Evolutionary conservation across 2,329 filamentous ascomycete genomes (phyloP).

Genomic region (Phaeosphaeria sp.): DNA sequence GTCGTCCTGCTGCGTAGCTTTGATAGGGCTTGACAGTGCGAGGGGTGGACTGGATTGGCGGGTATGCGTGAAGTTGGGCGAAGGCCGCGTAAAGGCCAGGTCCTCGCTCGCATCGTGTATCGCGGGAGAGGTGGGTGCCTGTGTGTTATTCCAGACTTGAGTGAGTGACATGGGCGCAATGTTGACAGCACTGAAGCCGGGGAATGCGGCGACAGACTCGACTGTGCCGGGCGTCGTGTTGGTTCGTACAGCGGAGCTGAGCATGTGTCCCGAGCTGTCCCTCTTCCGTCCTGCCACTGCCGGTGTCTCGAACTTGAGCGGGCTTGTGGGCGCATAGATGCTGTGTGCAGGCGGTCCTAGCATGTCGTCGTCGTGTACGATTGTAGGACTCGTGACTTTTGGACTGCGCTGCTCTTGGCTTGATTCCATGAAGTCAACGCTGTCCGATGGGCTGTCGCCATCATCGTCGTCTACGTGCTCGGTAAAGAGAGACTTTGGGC

Average conservation of each 20-base stretch:
- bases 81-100: conserved; percentile 53
- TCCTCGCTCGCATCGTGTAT: conserved; percentile 50
- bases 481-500: conserved; percentile 27
- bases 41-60: conserved; percentile 48
- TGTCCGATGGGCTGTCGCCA: conserved; percentile 19
- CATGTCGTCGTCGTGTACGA: conserved; percentile 32
- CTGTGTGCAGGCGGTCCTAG: conserved; percentile 21
- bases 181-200: conserved; percentile 32
- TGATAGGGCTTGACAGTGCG: conserved; percentile 49
- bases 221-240: conserved; percentile 52
- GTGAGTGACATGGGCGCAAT: conserved; percentile 50
- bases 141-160: conserved; percentile 55
- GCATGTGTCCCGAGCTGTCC: conserved; percentile 47
- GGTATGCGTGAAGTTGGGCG: conserved; percentile 49
- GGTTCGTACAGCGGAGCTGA: conserved; percentile 48
- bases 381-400: conserved; percentile 39
- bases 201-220: conserved; percentile 43
- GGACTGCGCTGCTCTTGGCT: conserved; percentile 34
- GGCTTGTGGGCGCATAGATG: conserved; percentile 35
- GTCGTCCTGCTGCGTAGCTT: conserved; percentile 23
- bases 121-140: conserved; percentile 53
- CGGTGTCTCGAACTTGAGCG: conserved; percentile 52
- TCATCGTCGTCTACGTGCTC: conserved; percentile 22
- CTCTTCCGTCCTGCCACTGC: conserved; percentile 50
- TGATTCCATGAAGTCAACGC: conserved; percentile 27